Base-by-base conservation (phyloP, 2,329 filamentous ascomycete species). In the Aureobasidium lini region DNA sequence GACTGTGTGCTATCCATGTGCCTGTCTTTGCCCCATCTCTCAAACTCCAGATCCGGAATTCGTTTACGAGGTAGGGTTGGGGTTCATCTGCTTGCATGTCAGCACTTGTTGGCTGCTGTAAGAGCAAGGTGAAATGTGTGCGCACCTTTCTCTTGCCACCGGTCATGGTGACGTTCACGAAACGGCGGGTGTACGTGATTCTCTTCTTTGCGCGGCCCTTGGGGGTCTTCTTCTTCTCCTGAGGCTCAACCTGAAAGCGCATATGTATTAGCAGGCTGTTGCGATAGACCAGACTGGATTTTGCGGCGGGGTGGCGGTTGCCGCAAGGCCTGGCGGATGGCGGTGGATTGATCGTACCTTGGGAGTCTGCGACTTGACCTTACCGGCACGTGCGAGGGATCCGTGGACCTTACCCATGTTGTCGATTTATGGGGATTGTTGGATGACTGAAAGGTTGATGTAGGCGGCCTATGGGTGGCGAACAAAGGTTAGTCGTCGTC, bases 191-290 rank as follows among this genome's bases (percentile, higher is more conserved):
- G 86, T 96, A 96, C 78, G 85, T 86, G 77, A 95, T 86, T 75
- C 93, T 86, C 91, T 97, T 97, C 82, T 94, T 90, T 71, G 93
- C 93, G 75, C 93, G 91, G 75, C 93, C 93, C 87, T 96, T 96
- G 76, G 93, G 91, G 71, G 81, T 84, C 89, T 97, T 96, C 81
- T 89, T 83, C 88, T 96, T 96, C 87, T 96, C 92, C 80, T 92
- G 88, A 62, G 83, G 79, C 80, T 94, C 89, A 78, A 93, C 88
- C 88, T 91, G 71, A 75, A 59, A 46, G 54, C 44, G 54, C 58
- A 34, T 57, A 18, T 47, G 47, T 61, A 63, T 72, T 62, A 72
- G 70, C 64, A 53, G 57, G 39, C 40, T 60, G 46, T 60, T 40
- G 58, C 13, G 31, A 34, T 31, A 18, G 11, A 28, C 40, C 39